Evolutionary conservation across 2,329 filamentous ascomycete species (phyloP).

Genomic region (Calonectria pseudoreteaudii): DNA sequence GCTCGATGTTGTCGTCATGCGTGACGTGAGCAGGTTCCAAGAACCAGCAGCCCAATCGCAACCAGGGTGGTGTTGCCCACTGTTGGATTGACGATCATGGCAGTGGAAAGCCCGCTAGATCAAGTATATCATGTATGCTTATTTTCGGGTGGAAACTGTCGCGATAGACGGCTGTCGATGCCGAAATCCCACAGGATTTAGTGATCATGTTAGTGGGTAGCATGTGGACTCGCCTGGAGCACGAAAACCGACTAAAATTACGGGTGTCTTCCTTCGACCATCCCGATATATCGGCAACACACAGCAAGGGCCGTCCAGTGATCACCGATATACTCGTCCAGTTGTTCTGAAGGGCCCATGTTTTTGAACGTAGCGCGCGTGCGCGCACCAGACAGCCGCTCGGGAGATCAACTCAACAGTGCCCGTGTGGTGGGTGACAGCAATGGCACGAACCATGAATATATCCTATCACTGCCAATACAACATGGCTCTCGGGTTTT

Average conservation of each 20-base stretch:
- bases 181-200: neutral
- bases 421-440: neutral
- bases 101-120: neutral
- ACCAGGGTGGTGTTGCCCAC: no score
- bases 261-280: neutral
- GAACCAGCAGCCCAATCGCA: neutral
- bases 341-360: neutral
- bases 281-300: neutral
- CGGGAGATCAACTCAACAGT: neutral
- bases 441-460: neutral
- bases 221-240: neutral
- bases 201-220: neutral
- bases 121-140: neutral
- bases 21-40: neutral
- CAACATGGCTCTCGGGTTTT: neutral
- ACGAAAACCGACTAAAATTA: neutral
- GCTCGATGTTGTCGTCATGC: neutral
- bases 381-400: neutral
- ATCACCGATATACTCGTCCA: neutral
- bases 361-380: neutral
- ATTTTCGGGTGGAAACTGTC: neutral
- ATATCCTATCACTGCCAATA: neutral
- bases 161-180: neutral
- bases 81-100: neutral
- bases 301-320: neutral